Percentiles rank a stretch among this genome's conserved stretches.
These are phyloP conservation scores for Venturiaceae sp. DNA, from an alignment of 2,329 filamentous ascomycete genomes.

Conservation along the genomic window DNA sequence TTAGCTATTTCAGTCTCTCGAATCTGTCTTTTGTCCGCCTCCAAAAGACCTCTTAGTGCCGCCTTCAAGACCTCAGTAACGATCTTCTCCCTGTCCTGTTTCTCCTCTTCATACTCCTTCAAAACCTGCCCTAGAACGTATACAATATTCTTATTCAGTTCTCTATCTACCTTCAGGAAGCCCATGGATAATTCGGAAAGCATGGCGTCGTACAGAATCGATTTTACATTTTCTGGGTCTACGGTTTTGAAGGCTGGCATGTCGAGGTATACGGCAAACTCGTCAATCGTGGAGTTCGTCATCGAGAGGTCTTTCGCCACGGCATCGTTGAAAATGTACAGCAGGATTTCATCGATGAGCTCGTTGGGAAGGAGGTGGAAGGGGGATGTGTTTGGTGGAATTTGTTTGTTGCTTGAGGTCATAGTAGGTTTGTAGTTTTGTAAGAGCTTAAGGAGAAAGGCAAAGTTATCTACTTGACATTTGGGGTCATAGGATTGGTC, in stretches of 20 bases:
- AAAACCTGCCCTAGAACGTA: neutral
- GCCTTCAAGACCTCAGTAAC: neutral
- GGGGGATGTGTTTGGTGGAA: neutral
- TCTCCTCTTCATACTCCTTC: neutral
- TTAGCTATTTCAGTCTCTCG: too few species aligned
- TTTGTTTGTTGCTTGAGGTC: neutral
- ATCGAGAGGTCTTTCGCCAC: neutral
- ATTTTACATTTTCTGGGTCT: neutral
- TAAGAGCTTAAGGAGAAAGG: neutral
- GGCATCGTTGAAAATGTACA: neutral
- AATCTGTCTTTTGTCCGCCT: too few species aligned
- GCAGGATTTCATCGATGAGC: neutral
- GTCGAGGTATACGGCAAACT: neutral
- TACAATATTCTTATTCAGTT: neutral
- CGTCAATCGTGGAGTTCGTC: neutral
- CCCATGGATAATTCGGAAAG: neutral
- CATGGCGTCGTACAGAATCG: neutral
- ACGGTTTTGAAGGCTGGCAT: neutral
- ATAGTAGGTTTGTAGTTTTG: neutral
- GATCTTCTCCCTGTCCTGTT: neutral
- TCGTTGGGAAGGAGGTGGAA: neutral
- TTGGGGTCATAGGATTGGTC: too few species aligned
- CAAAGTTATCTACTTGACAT: neutral
- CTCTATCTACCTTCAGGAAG: neutral
- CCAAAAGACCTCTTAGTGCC: too few species aligned